These are phyloP conservation scores for Populus hybrid DNA, from an alignment of 441 rosid species.

Conservation along the genomic window DNA sequence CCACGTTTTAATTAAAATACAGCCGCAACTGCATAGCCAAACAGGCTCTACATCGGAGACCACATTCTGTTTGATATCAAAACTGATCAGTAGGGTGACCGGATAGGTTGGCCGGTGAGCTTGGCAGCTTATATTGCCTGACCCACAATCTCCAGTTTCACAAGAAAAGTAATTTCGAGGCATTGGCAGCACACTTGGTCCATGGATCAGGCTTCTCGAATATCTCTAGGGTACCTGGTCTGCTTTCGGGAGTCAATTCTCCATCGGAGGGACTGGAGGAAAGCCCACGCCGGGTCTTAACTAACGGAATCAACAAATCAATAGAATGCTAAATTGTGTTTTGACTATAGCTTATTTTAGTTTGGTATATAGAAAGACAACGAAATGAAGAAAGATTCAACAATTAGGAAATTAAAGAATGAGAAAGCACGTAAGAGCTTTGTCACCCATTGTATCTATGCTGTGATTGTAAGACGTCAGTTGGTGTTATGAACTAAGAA, in stretches of 20 bases:
- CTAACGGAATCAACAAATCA: neutral
- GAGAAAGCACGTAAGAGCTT: too few species aligned
- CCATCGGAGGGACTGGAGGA: constrained; percentile 30
- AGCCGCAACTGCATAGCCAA: too few species aligned
- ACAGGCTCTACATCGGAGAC: constrained; percentile 17
- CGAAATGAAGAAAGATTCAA: too few species aligned
- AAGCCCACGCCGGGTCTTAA: constrained; percentile 24
- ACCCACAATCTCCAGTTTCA: constrained; percentile 35
- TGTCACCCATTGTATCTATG: too few species aligned
- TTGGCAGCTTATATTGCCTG: constrained; percentile 21
- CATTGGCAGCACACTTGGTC: constrained; percentile 24
- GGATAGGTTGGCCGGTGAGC: constrained; percentile 17
- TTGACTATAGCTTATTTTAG: too few species aligned
- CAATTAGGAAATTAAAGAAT: too few species aligned
- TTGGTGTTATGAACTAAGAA: too few species aligned
- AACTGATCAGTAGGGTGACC: constrained; percentile 20
- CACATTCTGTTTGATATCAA: constrained; percentile 7
- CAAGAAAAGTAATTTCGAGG: constrained; percentile 18
- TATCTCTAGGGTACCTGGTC: constrained; percentile 16
- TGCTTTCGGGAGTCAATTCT: constrained; percentile 9
- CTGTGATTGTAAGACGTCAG: too few species aligned
- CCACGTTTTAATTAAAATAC: too few species aligned
- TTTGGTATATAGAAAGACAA: too few species aligned
- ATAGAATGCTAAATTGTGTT: too few species aligned
- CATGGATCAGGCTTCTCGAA: constrained; percentile 28